These are phyloP conservation scores for Raphanus hybrid DNA, from an alignment of 441 rosid species.

Conservation along the genomic window DNA sequence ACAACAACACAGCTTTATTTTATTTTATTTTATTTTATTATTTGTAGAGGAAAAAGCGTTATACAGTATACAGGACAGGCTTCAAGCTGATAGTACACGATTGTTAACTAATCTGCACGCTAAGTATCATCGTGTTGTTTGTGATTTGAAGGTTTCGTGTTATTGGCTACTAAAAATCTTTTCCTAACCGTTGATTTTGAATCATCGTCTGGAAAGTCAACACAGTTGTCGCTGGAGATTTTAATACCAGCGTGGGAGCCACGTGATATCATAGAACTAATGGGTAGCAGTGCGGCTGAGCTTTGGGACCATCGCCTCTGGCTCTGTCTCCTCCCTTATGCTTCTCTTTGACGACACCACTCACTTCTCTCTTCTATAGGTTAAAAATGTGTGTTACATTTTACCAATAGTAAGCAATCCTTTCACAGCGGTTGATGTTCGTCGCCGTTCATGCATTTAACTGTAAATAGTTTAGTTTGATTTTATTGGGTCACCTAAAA, in stretches of 20 bases:
- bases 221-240: neutral
- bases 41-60: neutral
- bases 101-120: conserved; percentile 46
- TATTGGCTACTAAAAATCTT: no score
- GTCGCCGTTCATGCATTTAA: no score
- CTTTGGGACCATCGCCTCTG: conserved; percentile 39
- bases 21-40: neutral
- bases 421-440: no score
- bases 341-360: conserved; percentile 41
- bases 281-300: conserved; percentile 25
- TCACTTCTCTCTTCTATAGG: conserved; percentile 22
- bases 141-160: no score
- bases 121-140: conserved; percentile 44
- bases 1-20: neutral
- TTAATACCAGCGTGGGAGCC: conserved; percentile 17
- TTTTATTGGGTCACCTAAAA: no score
- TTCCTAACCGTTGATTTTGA: conserved; percentile 17
- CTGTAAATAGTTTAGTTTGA: no score
- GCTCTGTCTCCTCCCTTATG: conserved; percentile 22
- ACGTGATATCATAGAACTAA: conserved; percentile 22
- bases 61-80: conserved; percentile 27
- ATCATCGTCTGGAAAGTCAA: conserved; percentile 7
- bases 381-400: no score
- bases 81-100: conserved; percentile 41
- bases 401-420: no score